Evolutionary conservation across 2,329 filamentous ascomycete species (phyloP).

Genomic region (Aspergillus felis): DNA sequence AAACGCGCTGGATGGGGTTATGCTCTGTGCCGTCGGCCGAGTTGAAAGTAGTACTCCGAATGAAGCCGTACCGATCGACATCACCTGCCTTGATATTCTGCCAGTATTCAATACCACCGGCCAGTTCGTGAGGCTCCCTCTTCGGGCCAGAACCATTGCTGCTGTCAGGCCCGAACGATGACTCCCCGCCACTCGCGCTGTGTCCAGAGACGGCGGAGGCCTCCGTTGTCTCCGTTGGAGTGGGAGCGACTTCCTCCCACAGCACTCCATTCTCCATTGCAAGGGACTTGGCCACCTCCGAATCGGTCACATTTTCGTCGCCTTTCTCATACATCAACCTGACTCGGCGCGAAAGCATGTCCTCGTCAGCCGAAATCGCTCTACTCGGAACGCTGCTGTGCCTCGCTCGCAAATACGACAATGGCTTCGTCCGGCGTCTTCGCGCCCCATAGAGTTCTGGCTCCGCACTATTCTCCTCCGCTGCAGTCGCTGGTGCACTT

Average conservation of each 20-base stretch:
- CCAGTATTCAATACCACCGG: slow-evolving; percentile 64
- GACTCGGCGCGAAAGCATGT: slow-evolving; percentile 59
- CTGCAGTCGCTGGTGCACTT: slow-evolving; percentile 6
- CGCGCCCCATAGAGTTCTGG: slow-evolving; percentile 20
- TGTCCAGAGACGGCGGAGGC: slow-evolving; percentile 24
- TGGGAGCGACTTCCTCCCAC: slow-evolving; percentile 36
- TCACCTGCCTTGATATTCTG: slow-evolving; percentile 55
- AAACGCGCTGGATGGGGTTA: slow-evolving; percentile 53
- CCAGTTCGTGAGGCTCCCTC: slow-evolving; percentile 54
- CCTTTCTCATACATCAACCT: slow-evolving; percentile 62
- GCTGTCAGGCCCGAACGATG: slow-evolving; percentile 25
- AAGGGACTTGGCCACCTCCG: slow-evolving; percentile 36
- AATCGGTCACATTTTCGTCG: slow-evolving; percentile 50
- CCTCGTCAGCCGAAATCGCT: slow-evolving; percentile 61
- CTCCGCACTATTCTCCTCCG: slow-evolving; percentile 13
- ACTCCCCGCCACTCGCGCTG: slow-evolving; percentile 25
- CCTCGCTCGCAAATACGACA: slow-evolving; percentile 36
- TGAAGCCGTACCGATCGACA: slow-evolving; percentile 65
- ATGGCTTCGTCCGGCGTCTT: slow-evolving; percentile 27
- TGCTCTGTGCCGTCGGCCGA: slow-evolving; percentile 30
- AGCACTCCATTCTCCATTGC: slow-evolving; percentile 36
- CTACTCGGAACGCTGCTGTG: slow-evolving; percentile 40
- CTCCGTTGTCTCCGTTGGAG: slow-evolving; percentile 27
- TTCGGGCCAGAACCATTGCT: slow-evolving; percentile 33
- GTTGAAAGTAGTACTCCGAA: slow-evolving; percentile 34